Evolutionary conservation across 1,284 basidiomycete genomes (phyloP), one percentile per base, ranked within the genome.

Genomic region (Chalciporus sp.): DNA sequence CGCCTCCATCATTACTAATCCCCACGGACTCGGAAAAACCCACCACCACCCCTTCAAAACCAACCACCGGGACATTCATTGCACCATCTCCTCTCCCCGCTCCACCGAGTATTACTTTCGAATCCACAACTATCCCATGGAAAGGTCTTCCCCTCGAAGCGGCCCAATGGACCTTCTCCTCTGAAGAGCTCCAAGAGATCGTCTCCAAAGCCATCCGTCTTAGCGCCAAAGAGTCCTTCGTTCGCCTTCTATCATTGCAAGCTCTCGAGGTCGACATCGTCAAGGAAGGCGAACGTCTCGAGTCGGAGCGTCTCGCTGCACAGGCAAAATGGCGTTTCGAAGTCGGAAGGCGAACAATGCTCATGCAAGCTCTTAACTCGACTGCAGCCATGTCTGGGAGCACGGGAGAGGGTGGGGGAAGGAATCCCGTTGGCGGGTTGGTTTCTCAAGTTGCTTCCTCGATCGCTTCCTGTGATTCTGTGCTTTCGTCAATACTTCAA

Each of bases 81-180:
- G 6, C 63, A 1, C 70, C 72, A 3, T 67, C 74, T 9, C 68
- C 72, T 9, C 72, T 85, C 27, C 67, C 74, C 0, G 73, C 77
- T 0, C 77, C 80, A 0, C 77, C 79, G 6, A 53, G 72, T n/a
- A 63, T 85, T 60, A 76, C 74, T 43, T 87, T 88, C 63, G 83
- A 83, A n/a, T 69, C 76, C 3, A 63, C 69, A 0, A 77, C 81
- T 19, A 74, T 90, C 19, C 72, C 76, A 37, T 89, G 82, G 81
- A 86, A 85, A 53, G 82, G 80, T 1, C 73, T 91, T 53, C 81
- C 87, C 0, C 72, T 89, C 40, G 86, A 90, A 55, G 85, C 85
- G 0, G 89, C 89, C 5, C 76, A 89, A 57, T 90, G 88, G 89
- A 86, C 85, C 1, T 79, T 90, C 53, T 79, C 80, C 27, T 88